phyloP scores from a whole-genome alignment of 1,284 basidiomycete species.

The Hemileia vastatrix region DNA sequence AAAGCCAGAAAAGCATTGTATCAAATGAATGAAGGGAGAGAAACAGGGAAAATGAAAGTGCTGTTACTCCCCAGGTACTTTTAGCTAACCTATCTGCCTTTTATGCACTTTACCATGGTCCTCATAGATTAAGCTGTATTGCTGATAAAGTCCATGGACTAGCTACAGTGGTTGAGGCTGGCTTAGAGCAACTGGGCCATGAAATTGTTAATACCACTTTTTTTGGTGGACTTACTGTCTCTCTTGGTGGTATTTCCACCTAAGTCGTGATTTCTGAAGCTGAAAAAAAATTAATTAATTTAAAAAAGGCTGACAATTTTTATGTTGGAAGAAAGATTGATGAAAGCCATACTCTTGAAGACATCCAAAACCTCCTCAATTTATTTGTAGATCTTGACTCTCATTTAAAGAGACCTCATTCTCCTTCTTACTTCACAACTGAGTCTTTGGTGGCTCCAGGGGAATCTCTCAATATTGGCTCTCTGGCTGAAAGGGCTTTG shows the following conservation, averaged over 20 bases:
- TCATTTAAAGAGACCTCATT: slow-evolving; percentile 23
- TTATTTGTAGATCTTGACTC: slow-evolving; percentile 58
- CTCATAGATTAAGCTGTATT: slow-evolving; percentile 71
- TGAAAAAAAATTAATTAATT: slow-evolving; percentile 63
- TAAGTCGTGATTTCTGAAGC: slow-evolving; percentile 63
- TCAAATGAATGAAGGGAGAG: too few species aligned
- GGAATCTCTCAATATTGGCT: slow-evolving; percentile 25
- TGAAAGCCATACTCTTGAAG: slow-evolving; percentile 63
- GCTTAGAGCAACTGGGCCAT: slow-evolving; percentile 66
- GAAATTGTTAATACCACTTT: slow-evolving; percentile 53
- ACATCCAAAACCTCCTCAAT: slow-evolving; percentile 60
- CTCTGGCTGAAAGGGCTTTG: slow-evolving; percentile 1
- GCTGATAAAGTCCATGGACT: slow-evolving; percentile 84
- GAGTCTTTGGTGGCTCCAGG: slow-evolving; percentile 40
- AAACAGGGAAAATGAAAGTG: too few species aligned
- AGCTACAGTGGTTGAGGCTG: slow-evolving; percentile 64
- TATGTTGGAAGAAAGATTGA: slow-evolving; percentile 83
- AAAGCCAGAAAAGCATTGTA: too few species aligned
- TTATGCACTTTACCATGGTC: slow-evolving; percentile 96
- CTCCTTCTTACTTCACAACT: slow-evolving; percentile 31
- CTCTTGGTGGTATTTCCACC: slow-evolving; percentile 55
- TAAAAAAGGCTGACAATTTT: slow-evolving; percentile 66
- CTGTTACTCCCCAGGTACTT: slow-evolving; percentile 65
- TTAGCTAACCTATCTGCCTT: slow-evolving; percentile 95
- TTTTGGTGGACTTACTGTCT: slow-evolving; percentile 88